Base-by-base conservation (phyloP, 257 asterid species). In the Verbascum thapsus region DNA sequence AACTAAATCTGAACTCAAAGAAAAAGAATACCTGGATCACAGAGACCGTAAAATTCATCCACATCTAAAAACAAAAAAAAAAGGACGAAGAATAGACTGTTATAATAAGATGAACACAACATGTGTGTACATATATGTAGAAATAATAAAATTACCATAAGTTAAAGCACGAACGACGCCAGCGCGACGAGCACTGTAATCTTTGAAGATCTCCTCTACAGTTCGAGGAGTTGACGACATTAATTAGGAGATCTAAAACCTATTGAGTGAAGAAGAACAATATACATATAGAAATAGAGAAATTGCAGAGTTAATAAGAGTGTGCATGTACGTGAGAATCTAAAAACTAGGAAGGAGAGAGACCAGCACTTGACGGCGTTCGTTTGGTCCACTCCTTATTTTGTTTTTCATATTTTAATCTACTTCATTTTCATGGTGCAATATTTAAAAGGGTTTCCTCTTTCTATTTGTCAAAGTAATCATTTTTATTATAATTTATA, bases 11-110 rank as follows among this genome's bases (percentile, higher is more conserved):
- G 26, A 71, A 63, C 68, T 26, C 32, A 63, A 55, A 37, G 58
- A 57, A 10, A 26, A 58, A 73, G n/a, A n/a, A 74, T 75, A 91
- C 98, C 98, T 85, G 98, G 98, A 85, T 91, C 98, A 64, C 98
- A 91, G 17, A 88, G 88, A 45, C 82, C 90, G 68, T 91, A 86
- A 57, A 91, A 91, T 56, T 83, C 96, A 69, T 88, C 96, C 75
- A 91, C 98, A 81, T 91, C 96, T 91, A 88, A n/a, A 23, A 64
- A 71, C 39, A 45, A 51, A 45, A 32, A 51, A 52, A 20, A 12
- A 7, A 19, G 19, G 7, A 19, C n/a, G n/a, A 23, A 32, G n/a
- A 6, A 26, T 39, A 17, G 35, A 13, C 41, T 41, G 32, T 9
- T 17, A 61, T 45, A 59, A 61, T 45, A 59, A 41, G 34, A 49